Base-by-base conservation (phyloP, 2,329 filamentous ascomycete species). In the Penicillium sp. region DNA sequence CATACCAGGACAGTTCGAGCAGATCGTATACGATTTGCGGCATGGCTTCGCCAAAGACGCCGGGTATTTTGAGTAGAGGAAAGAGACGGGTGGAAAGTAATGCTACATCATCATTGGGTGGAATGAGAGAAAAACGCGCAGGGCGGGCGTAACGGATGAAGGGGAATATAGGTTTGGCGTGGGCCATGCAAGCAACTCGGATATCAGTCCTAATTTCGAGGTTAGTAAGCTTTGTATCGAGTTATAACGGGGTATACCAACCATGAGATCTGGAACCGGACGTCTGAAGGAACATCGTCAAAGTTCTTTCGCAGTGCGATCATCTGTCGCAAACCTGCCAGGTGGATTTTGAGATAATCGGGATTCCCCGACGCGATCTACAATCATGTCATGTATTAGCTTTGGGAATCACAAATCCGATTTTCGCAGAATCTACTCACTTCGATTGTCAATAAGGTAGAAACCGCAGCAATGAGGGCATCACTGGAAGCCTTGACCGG, bases 211-310 rank as follows among this genome's bases (percentile, higher is more conserved):
- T 75, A 26, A 16, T 50, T n/a, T 17, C 10, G 40, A 48, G 9
- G 54, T 60, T 53, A 58, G 51, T 41, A 28, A 43, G 12, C 28
- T 31, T 28, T 33, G 2, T 6, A n/a, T n/a, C 5, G 38, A 2
- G 2, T 11, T 8, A 19, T 22, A 6, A 11, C 12, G 19, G 11
- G 25, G 11, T 16, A 28, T 14, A 61, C 69, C 45, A 30, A 75
- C 73, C 73, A 75, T 65, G 72, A 72, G 25, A 75, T 73, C 41
- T 75, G 73, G 56, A 70, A 73, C 44, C 72, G 72, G 35, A 75
- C 62, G 46, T 73, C 67, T 10, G 66, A 61, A n/a, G 68, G 64
- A 4, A 75, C 71, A 36, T 75, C 72, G 6, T 69, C 67, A 48
- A 75, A 74, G 48, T 63, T 73, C 38, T 70, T 69, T 50, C 73